Evolutionary conservation across 2,329 filamentous ascomycete species (phyloP), one percentile per base, ranked within the genome.

Genomic region (Ceratocystiopsis minuta): DNA sequence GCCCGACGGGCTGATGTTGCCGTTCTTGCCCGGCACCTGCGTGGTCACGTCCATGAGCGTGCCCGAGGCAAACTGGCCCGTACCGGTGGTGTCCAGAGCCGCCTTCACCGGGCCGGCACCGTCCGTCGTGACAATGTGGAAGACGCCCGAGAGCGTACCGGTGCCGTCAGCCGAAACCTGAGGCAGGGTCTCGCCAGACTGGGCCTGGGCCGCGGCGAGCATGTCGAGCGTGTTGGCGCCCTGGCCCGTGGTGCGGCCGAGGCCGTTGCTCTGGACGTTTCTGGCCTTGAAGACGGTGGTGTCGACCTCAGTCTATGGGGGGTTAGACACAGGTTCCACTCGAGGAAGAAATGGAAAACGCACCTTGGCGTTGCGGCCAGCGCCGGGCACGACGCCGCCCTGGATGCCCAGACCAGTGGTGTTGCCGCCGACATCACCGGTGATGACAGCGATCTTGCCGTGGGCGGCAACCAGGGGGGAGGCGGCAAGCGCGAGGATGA

Each of bases 211-310:
- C 17, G 49, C 42, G 6, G 46, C 44, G 28, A 64, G 46, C 46
- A 54, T 54, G 33, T 43, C 45, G 16, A 59, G 43, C 28, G 49
- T 56, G 54, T 64, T 63, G 44, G 56, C 46, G 47, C 61, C 62
- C 17, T 48, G 43, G 28, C 51, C 55, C 0, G 49, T 55, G 40
- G 60, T 64, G 31, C 46, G 50, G 46, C 62, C 62, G 31, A 64
- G 57, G 17, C 60, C 58, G 47, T 64, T 51, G 36, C 54, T 54
- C 40, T 51, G 48, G 45, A 59, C 54, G 34, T 57, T 52, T 48
- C 49, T 57, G 16, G 47, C 51, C 16, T 46, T 44, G 55, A 66
- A 66, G 47, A 66, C 57, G 34, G 63, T 66, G 28, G 63, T 65
- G 50, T 66, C 64, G 32, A 60, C 51, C 48, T 66, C 62, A 2